Base-by-base conservation (phyloP, 371 early-diverging fungal species). In the Thermomucor indicae-seudaticae region DNA sequence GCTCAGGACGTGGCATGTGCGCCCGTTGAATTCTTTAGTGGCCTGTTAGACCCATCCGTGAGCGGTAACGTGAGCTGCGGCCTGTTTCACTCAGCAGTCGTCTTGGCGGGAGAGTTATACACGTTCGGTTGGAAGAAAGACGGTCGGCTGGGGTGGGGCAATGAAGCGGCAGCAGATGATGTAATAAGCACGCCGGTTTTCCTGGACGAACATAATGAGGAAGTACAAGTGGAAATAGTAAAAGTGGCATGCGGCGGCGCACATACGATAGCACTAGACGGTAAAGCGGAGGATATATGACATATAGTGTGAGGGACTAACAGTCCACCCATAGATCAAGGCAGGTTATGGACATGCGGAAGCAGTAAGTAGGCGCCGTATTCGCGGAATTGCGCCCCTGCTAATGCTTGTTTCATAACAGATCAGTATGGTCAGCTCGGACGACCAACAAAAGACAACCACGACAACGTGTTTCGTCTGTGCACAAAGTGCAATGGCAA, bases 251-350 rank as follows among this genome's bases (percentile, higher is more conserved):
- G 74, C 46, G 74, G 74, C 23, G 38, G 60, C 20, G 32, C 46
- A 1, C 74, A 73, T 47, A 73, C 70, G 14, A 22, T 73, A 24
- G 67, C 56, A n/a, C n/a, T 73, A 12, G 74, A 73, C 46, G 64
- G 67, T 65, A 61, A 40, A 32, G 17, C n/a, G n/a, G n/a, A n/a
- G n/a, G n/a, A n/a, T n/a, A n/a, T n/a, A n/a, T n/a, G n/a, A n/a
- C n/a, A n/a, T n/a, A n/a, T n/a, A n/a, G n/a, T n/a, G n/a, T n/a
- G n/a, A n/a, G n/a, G n/a, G n/a, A n/a, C n/a, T n/a, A n/a, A n/a
- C n/a, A n/a, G n/a, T n/a, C n/a, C n/a, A n/a, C n/a, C 10, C 1
- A 23, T 57, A 65, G 67, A 63, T 37, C 20, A 62, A 30, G 69
- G 67, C 1, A 43, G 5, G 3, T 32, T 64, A 17, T 75, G 75